Evolutionary conservation across 345 rosid genomes (phyloP).

Genomic region (Arabidopsis thaliana): DNA sequence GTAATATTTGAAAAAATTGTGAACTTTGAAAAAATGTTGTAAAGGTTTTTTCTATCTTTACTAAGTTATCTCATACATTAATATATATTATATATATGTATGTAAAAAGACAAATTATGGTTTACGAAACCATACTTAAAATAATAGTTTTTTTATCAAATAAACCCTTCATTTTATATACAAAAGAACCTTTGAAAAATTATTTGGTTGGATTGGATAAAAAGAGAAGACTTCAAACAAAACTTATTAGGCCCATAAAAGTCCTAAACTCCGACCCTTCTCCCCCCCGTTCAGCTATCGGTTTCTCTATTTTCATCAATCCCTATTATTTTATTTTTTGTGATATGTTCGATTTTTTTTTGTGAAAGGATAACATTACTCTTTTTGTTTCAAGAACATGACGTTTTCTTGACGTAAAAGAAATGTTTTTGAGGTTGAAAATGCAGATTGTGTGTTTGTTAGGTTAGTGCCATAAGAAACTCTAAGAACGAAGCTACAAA

Average conservation of each 20-base stretch:
- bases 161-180: background rate
- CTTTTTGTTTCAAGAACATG: background rate
- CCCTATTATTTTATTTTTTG: too few species aligned
- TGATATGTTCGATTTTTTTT: background rate
- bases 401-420: conserved; percentile 26
- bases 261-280: background rate
- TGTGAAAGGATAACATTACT: background rate
- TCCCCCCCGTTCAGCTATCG: background rate
- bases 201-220: background rate
- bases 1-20: background rate
- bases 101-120: background rate
- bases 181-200: too few species aligned
- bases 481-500: background rate
- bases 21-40: conserved; percentile 1
- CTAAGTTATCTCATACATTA: background rate
- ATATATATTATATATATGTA: background rate
- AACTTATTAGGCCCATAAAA: conserved; percentile 18
- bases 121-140: background rate
- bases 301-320: background rate
- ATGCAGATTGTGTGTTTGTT: conserved; percentile 18
- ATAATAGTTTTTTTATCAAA: background rate
- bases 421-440: background rate
- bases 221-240: background rate
- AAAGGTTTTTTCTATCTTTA: background rate
- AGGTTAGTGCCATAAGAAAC: conserved; percentile 24